These are phyloP conservation scores for Colletotrichum sp. DNA, from an alignment of 2,329 filamentous ascomycete genomes.

Conservation along the genomic window DNA sequence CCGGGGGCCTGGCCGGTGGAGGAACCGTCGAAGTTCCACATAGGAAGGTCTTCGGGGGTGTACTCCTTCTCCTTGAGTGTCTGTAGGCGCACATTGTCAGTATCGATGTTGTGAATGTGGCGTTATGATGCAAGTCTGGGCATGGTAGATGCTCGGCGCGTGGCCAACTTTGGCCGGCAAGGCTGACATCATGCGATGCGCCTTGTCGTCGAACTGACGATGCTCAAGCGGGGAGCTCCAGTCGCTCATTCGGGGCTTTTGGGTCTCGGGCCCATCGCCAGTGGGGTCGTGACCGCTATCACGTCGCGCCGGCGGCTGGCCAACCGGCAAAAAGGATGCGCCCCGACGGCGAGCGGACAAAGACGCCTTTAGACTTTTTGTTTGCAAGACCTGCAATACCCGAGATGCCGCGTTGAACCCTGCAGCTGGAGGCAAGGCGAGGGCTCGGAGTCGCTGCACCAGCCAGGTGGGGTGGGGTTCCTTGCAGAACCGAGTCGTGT, in stretches of 20 bases:
- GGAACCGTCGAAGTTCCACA: slow-evolving; percentile 73
- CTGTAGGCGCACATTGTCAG: slow-evolving; percentile 36
- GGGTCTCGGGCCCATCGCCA: not conserved
- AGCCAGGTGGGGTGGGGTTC: slow-evolving; percentile 1
- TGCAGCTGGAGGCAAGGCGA: slow-evolving; percentile 2
- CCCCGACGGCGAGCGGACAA: not conserved
- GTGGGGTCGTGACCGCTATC: not conserved
- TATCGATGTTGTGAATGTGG: not conserved
- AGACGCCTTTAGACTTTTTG: not conserved
- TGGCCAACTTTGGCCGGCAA: not conserved
- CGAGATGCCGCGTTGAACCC: slow-evolving; percentile 9
- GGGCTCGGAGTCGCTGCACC: not conserved
- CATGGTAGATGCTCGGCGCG: not conserved
- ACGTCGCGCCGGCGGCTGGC: slow-evolving; percentile 6
- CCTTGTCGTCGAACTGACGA: slow-evolving; percentile 16
- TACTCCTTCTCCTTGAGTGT: slow-evolving; percentile 57
- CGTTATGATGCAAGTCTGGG: not conserved
- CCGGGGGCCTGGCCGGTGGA: slow-evolving; percentile 92
- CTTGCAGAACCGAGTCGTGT: slow-evolving; percentile 15
- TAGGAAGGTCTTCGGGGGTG: slow-evolving; percentile 57
- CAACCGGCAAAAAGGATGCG: not conserved
- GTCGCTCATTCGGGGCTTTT: not conserved
- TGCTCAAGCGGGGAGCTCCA: slow-evolving; percentile 5
- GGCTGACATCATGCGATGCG: slow-evolving; percentile 13
- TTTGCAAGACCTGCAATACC: slow-evolving; percentile 5